Base-by-base conservation (phyloP, 192 early-diverging fungal species). In the Pilaira anomala region DNA sequence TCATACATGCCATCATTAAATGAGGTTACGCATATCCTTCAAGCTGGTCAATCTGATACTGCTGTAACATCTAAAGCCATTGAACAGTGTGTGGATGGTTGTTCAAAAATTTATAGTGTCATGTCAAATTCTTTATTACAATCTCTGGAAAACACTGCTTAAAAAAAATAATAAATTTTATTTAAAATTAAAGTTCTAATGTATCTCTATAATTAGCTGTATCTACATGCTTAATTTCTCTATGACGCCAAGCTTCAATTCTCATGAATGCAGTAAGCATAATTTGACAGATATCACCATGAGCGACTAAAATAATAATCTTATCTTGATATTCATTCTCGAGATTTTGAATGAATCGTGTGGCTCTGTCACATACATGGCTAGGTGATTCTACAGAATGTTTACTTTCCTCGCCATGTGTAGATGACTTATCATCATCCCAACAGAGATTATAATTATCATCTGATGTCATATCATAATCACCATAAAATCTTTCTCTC, bases 1-100 rank as follows among this genome's bases (percentile, higher is more conserved):
- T 82, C 86, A 7, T 88, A 84, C 59, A 94, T 94, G 92, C 87
- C 92, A 21, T 87, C 87, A 3, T 58, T 89, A 62, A 88, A 90
- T 51, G 80, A 91, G 62, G 80, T 93, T 22, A 91, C 91, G 14
- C 90, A 91, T 69, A 75, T 93, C 14, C 60, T 94, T 39, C 87
- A 91, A 62, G 78, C 75, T 21, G 92, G 92, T 28, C 78, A 90
- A 52, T 77, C 81, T 0, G 79, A 77, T 7, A 61, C 65, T 18
- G 63, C 74, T 6, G 59, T 68, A 16, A 75, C 81, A 13, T 78
- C 76, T 7, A 68, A 86, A 86, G 86, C 83, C 21, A 68, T 92
- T 22, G 86, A 89, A 60, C 76, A 88, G 24, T 88, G 90, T 52
- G 80, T 89, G 9, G 91, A 93, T 66, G 86, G 86, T 1, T 85